Conservation (phyloP, 768 basidiomycete species). For the Trametes cingulata region DNA sequence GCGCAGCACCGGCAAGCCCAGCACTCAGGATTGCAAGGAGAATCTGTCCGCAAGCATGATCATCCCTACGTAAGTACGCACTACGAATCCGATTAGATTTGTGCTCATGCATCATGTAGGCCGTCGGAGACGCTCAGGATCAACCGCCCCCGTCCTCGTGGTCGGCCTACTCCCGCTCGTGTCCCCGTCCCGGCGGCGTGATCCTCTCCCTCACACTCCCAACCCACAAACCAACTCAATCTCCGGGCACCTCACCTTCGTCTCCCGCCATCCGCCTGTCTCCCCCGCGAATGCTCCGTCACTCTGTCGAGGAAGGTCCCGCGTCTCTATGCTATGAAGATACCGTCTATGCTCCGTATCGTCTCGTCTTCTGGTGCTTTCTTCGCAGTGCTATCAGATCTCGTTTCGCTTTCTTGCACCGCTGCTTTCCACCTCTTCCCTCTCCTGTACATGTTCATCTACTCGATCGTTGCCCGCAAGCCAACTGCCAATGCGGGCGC, state of each 20-base stretch:
- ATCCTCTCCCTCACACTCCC: too few species aligned
- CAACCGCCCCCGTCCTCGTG: slow-evolving; percentile 47
- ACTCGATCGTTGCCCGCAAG: not conserved
- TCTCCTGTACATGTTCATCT: not conserved
- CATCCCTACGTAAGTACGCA: slow-evolving; percentile 52
- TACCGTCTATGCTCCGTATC: slow-evolving; percentile 31
- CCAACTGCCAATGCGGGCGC: not conserved
- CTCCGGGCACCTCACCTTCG: not conserved
- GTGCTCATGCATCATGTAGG: slow-evolving; percentile 25
- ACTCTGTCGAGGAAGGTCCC: not conserved
- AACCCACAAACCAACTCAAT: not conserved
- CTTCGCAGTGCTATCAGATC: slow-evolving; percentile 15
- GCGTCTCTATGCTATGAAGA: slow-evolving; percentile 35
- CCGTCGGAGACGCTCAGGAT: slow-evolving; percentile 44
- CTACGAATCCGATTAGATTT: not conserved
- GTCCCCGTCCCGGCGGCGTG: slow-evolving; percentile 31
- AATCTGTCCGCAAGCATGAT: slow-evolving; percentile 44
- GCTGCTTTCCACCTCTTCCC: slow-evolving; percentile 1
- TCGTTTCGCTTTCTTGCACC: slow-evolving; percentile 4
- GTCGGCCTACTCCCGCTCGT: slow-evolving; percentile 40
- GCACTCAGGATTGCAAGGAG: slow-evolving; percentile 43
- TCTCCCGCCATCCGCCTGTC: not conserved
- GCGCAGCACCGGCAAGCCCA: slow-evolving; percentile 51
- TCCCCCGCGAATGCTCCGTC: slow-evolving; percentile 3
- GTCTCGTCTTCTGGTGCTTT: slow-evolving; percentile 12